Percentiles rank a stretch among this genome's conserved stretches.
phyloP scores from a whole-genome alignment of 2,329 filamentous ascomycete species.

The Phaeophleospora eucalypticola region DNA sequence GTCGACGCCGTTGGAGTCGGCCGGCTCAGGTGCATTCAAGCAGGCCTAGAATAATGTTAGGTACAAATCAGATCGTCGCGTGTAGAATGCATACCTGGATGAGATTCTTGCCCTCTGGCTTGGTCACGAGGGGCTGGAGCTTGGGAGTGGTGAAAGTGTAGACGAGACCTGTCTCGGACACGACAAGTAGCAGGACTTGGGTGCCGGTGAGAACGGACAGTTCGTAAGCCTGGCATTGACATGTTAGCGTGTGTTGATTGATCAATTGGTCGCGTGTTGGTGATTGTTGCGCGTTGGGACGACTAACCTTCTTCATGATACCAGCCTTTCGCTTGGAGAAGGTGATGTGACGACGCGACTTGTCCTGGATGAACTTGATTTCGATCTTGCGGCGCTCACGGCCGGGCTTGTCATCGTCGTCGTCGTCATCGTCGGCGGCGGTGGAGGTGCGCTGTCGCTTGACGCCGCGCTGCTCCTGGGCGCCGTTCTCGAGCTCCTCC shows the following conservation, averaged over 20 bases:
- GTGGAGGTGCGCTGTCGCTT: slow-evolving; percentile 80
- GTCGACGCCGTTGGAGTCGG: slow-evolving; percentile 61
- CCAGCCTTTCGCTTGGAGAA: slow-evolving; percentile 99
- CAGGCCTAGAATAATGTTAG: slow-evolving; percentile 65
- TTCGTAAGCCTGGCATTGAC: slow-evolving; percentile 73
- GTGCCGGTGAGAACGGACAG: slow-evolving; percentile 95
- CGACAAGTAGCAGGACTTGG: slow-evolving; percentile 91
- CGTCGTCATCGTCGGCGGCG: slow-evolving; percentile 78
- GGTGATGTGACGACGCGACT: slow-evolving; percentile 98
- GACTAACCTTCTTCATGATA: slow-evolving; percentile 96
- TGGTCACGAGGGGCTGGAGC: slow-evolving; percentile 94
- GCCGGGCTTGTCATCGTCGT: slow-evolving; percentile 95
- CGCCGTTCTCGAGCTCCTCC: slow-evolving; percentile 64
- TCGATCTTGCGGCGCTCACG: slow-evolving; percentile 99
- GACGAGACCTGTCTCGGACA: slow-evolving; percentile 93
- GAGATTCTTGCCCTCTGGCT: slow-evolving; percentile 97
- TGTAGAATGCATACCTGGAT: slow-evolving; percentile 67
- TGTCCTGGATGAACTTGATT: slow-evolving; percentile 99
- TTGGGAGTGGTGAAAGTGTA: slow-evolving; percentile 99
- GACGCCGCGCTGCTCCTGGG: slow-evolving; percentile 68
- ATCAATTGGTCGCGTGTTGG: slow-evolving; percentile 1
- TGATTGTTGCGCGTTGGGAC: slow-evolving; percentile 11
- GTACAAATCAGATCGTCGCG: not conserved
- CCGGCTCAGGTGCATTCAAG: slow-evolving; percentile 89
- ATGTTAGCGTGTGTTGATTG: slow-evolving; percentile 1